Conservation (phyloP, 768 basidiomycete species). For the Tulasnella sp. region DNA sequence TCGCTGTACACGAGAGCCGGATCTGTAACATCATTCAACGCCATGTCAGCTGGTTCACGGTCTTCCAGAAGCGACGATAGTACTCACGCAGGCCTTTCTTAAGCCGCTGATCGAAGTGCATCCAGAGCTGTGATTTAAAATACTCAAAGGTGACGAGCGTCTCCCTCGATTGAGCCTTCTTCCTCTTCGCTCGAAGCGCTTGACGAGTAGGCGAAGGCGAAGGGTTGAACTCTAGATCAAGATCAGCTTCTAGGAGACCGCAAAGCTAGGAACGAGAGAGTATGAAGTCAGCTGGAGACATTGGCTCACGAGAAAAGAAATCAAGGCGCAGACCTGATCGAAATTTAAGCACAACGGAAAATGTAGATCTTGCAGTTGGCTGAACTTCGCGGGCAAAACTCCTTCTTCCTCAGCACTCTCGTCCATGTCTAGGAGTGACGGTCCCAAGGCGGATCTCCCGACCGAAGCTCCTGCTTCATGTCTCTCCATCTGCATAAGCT, state of each 20-base stretch:
- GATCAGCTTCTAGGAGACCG: background rate
- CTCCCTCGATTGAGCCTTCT: background rate
- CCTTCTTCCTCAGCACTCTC: too few relatives aligned
- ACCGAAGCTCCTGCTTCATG: too few relatives aligned
- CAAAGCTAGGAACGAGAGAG: background rate
- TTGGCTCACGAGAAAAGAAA: too few relatives aligned
- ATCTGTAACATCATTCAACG: background rate
- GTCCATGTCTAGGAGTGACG: too few relatives aligned
- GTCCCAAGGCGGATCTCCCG: too few relatives aligned
- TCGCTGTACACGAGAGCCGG: conserved; percentile 1
- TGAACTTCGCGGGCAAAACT: too few relatives aligned
- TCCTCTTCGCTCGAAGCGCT: background rate
- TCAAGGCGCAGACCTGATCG: too few relatives aligned
- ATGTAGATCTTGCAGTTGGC: too few relatives aligned
- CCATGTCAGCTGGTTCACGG: background rate
- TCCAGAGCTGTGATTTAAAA: background rate
- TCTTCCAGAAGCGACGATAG: background rate
- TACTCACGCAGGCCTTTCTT: background rate
- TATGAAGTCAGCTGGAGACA: background rate
- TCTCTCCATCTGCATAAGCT: too few relatives aligned
- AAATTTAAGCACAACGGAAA: too few relatives aligned
- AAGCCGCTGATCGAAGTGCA: background rate
- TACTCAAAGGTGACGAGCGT: background rate
- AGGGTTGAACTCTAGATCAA: background rate
- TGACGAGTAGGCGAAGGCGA: background rate